Conservation (phyloP, 2,329 filamentous ascomycete genomes). For the Trichothecium roseum region DNA sequence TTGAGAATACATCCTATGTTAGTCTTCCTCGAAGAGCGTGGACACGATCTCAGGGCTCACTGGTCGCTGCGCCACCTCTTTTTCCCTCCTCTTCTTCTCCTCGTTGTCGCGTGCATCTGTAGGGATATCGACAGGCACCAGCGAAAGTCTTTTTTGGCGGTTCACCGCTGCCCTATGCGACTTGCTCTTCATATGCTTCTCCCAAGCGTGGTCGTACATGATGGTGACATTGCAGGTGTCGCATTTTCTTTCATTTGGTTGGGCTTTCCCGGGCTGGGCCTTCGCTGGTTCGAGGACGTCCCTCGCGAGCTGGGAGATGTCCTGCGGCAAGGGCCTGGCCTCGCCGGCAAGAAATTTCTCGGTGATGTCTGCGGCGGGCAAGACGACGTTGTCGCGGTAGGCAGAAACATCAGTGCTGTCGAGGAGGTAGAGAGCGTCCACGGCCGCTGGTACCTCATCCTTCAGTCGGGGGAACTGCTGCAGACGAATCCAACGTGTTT, state of each 20-base stretch:
- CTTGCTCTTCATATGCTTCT: conserved; percentile 25
- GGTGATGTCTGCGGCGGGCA: conserved; percentile 53
- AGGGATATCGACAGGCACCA: conserved; percentile 18
- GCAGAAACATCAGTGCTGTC: conserved; percentile 61
- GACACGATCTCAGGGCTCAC: conserved; percentile 2
- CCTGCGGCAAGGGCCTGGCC: conserved; percentile 38
- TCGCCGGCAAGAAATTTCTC: conserved; percentile 50
- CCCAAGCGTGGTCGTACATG: conserved; percentile 41
- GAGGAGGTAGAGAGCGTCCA: conserved; percentile 61
- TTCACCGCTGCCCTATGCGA: conserved; percentile 22
- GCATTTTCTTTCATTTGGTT: conserved; percentile 51
- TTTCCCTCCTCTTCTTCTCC: not conserved
- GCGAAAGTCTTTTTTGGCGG: conserved; percentile 24
- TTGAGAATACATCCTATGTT: too few species aligned
- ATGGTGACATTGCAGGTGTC: conserved; percentile 59
- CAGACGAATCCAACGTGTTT: conserved; percentile 76
- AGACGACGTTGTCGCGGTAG: conserved; percentile 55
- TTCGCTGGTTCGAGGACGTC: conserved; percentile 37
- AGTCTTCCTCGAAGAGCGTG: not conserved
- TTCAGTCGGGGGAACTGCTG: conserved; percentile 65
- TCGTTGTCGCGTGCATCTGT: conserved; percentile 1
- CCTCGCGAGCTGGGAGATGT: conserved; percentile 35
- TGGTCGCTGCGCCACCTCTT: not conserved
- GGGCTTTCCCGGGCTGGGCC: not conserved
- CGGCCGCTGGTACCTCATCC: conserved; percentile 37